Evolutionary conservation across 352 stramenopile genomes (phyloP).

Genomic region (Globisporangium parvum): DNA sequence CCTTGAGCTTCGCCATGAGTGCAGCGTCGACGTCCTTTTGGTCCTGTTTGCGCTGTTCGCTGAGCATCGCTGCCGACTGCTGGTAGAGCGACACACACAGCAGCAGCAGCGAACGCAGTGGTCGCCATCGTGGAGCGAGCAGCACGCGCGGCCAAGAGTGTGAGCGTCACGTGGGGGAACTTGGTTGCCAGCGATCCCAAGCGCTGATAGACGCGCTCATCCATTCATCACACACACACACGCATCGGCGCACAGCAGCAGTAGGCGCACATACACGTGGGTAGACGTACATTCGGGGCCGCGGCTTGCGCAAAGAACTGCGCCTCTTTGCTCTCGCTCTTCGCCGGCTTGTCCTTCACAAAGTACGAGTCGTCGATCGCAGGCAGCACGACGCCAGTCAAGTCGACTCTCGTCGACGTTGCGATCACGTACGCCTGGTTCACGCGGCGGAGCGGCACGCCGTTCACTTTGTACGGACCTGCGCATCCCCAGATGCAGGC

Average conservation of each 20-base stretch:
- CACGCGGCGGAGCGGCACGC: slow-evolving; percentile 96
- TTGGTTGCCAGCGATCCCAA: slow-evolving; percentile 91
- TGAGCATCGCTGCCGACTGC: slow-evolving; percentile 64
- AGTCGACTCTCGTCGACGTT: slow-evolving; percentile 96
- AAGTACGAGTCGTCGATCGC: slow-evolving; percentile 97
- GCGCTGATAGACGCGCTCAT: slow-evolving; percentile 48
- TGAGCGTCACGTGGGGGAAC: slow-evolving; percentile 38
- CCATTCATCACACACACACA: neutral
- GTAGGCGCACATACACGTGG: slow-evolving; percentile 38
- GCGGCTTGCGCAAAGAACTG: slow-evolving; percentile 95
- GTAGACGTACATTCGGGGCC: neutral
- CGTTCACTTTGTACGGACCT: slow-evolving; percentile 99
- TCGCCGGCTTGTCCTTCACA: slow-evolving; percentile 84
- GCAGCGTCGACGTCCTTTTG: slow-evolving; percentile 97
- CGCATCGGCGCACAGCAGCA: slow-evolving; percentile 1
- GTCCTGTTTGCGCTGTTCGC: slow-evolving; percentile 97
- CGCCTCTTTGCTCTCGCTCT: slow-evolving; percentile 92
- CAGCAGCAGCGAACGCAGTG: neutral
- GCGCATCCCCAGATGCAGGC: neutral
- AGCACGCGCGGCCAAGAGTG: slow-evolving; percentile 23
- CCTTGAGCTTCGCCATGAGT: slow-evolving; percentile 81
- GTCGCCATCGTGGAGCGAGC: slow-evolving; percentile 21
- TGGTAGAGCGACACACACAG: slow-evolving; percentile 6
- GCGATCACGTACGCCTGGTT: slow-evolving; percentile 99
- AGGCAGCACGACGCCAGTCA: slow-evolving; percentile 90